Base-by-base conservation (phyloP, 176 grass and related monocot species). In the Raddia guianensis region DNA sequence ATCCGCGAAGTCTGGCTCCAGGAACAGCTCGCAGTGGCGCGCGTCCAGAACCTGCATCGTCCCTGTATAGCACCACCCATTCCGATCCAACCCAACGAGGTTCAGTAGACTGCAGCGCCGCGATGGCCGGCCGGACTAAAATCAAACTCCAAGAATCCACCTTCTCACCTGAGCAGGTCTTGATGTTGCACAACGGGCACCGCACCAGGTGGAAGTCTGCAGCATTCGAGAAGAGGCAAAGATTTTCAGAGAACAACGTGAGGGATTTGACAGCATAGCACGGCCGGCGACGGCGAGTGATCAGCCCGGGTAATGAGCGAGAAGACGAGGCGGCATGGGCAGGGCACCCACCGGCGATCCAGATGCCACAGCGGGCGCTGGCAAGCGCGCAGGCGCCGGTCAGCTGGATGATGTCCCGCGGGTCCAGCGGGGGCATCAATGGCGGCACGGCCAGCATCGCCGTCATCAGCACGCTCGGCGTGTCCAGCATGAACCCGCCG, bases 1-100 rank as follows among this genome's bases (percentile, higher is more conserved):
- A 21, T 86, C 46, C 79, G 49, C 83, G 90, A 86, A 99, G 2
- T 62, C 64, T 44, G 87, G 68, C 84, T 99, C 96, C 74, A 93
- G 79, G 76, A 93, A 95, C 63, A 99, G 80, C 80, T 99, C 92
- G 68, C 66, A 75, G 84, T 99, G 92, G 37, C 96, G 79, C 6
- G 89, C 75, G 4, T 95, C 96, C 82, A 99, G 68, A 56, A 99
- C 80, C 89, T 99, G 96, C 90, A 90, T 88, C 40, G 87, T 91
- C 27, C 96, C 95, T 98, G 84, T 1, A 27, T 27, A 27, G 27
- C 43, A 82, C 48, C 75, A 81, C 72, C 72, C 61, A 70, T 80
- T 82, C 70, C 65, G 66, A 7, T 82, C 70, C 65, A 72, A 7
- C 63, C 63, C 32, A 57, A 19, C 49, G 14, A 76, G 55, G 65